A percentile compares a stretch with the other conserved stretches of the same genome.
phyloP scores from a whole-genome alignment of 306 rosid species.

The Urtica urens region DNA sequence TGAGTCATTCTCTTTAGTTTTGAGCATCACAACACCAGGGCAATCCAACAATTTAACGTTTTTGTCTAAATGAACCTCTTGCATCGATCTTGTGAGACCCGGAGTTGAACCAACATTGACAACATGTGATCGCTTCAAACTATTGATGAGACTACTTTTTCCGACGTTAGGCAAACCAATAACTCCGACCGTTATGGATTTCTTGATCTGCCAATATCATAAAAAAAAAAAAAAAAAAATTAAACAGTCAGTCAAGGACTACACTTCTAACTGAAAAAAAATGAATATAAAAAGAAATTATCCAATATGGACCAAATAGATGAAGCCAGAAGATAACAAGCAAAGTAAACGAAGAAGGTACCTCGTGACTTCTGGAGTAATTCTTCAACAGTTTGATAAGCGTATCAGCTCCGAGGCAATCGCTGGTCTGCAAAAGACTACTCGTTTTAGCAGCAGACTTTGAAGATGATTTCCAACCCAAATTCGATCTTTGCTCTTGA shows the following conservation, averaged over 20 bases:
- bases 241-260: too few relatives aligned
- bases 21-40: conserved; percentile 94
- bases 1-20: conserved; percentile 45
- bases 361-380: conserved; percentile 94
- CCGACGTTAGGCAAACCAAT: conserved; percentile 97
- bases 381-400: conserved; percentile 87
- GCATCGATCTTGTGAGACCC: conserved; percentile 82
- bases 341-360: conserved; percentile 15
- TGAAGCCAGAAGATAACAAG: too few relatives aligned
- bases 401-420: conserved; percentile 95
- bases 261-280: too few relatives aligned
- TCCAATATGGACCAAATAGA: too few relatives aligned
- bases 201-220: conserved; percentile 56
- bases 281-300: too few relatives aligned
- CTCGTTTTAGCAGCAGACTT: conserved; percentile 58
- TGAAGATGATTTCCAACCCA: conserved; percentile 79
- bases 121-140: conserved; percentile 64
- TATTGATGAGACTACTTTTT: conserved; percentile 89
- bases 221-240: not conserved
- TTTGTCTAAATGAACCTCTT: conserved; percentile 83
- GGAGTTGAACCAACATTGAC: conserved; percentile 86
- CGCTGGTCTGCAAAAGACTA: conserved; percentile 60
- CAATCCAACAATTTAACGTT: conserved; percentile 84
- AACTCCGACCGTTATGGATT: conserved; percentile 83
- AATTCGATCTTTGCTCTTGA: conserved; percentile 84